Percentiles rank a stretch among this genome's conserved stretches.
Evolutionary conservation across 129 eudicot species (phyloP).

Genomic region (Flaveria ramosissima): DNA sequence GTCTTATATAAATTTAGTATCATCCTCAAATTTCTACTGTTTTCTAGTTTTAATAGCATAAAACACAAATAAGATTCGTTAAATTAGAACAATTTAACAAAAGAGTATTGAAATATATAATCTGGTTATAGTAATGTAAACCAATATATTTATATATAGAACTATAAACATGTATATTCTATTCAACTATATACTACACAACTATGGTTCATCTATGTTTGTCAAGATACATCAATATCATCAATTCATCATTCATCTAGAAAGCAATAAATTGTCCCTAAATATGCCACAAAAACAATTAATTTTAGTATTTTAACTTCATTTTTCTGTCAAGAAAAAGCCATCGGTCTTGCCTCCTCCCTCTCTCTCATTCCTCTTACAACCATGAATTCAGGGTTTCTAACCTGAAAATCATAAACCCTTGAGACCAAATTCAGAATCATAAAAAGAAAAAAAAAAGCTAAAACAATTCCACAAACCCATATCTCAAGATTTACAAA

Average conservation of each 20-base stretch:
- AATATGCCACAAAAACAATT: not conserved
- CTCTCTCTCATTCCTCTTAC: not conserved
- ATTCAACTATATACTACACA: no score
- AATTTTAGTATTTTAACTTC: no score
- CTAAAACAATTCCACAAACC: not conserved
- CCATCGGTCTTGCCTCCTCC: constrained; percentile 17
- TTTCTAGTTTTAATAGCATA: no score
- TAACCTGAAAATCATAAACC: constrained; percentile 35
- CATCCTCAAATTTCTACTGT: no score
- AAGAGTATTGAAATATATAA: no score
- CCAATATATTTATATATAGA: no score
- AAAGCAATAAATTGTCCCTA: no score
- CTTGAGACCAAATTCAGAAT: constrained; percentile 12
- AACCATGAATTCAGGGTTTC: constrained; percentile 34
- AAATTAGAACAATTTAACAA: no score
- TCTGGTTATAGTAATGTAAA: no score
- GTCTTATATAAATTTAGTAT: no score
- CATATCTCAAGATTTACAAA: constrained; percentile 23
- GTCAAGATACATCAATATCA: not conserved
- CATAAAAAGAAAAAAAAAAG: not conserved
- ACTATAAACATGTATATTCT: no score
- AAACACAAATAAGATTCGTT: no score
- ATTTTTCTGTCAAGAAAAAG: constrained; percentile 13
- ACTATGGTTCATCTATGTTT: not conserved
- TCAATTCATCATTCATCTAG: not conserved